Evolutionary conservation across 768 basidiomycete species (phyloP).

Genomic region (Pholiota microspora): DNA sequence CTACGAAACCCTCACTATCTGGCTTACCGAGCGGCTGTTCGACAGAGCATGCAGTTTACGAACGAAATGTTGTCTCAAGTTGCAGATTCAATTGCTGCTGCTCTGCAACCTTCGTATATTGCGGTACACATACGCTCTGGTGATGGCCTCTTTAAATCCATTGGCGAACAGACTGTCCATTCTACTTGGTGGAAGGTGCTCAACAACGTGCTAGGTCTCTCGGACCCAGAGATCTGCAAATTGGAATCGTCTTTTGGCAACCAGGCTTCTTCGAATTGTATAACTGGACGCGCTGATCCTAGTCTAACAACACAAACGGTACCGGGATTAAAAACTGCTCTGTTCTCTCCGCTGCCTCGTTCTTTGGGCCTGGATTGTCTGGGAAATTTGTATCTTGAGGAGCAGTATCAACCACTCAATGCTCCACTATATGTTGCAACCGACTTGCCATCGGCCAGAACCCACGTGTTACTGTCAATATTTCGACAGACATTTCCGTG

Average conservation of each 20-base stretch:
- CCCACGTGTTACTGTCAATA: conserved; percentile 21
- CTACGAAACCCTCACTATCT: conserved; percentile 40
- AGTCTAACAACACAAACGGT: neutral
- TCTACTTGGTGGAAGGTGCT: conserved; percentile 60
- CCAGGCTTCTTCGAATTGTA: neutral
- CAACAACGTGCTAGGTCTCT: conserved; percentile 41
- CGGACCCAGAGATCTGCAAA: conserved; percentile 28
- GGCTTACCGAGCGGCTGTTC: conserved; percentile 43
- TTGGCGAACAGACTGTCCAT: conserved; percentile 40
- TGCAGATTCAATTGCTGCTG: conserved; percentile 40
- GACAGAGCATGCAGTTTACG: conserved; percentile 55
- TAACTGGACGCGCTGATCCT: neutral
- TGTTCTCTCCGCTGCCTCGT: conserved; percentile 14
- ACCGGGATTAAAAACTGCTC: conserved; percentile 20
- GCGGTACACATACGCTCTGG: conserved; percentile 69
- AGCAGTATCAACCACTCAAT: conserved; percentile 11
- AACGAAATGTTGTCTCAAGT: conserved; percentile 45
- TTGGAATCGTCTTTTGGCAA: conserved; percentile 14
- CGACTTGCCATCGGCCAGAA: conserved; percentile 22
- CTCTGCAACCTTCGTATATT: conserved; percentile 49
- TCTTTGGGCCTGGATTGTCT: conserved; percentile 14
- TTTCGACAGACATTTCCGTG: conserved; percentile 27
- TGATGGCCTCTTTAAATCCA: conserved; percentile 58
- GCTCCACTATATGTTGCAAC: conserved; percentile 24
- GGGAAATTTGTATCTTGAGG: conserved; percentile 12